Evolutionary conservation across 2,329 filamentous ascomycete species (phyloP), one percentile per base, ranked within the genome.

Genomic region (Ophiostoma sp.): DNA sequence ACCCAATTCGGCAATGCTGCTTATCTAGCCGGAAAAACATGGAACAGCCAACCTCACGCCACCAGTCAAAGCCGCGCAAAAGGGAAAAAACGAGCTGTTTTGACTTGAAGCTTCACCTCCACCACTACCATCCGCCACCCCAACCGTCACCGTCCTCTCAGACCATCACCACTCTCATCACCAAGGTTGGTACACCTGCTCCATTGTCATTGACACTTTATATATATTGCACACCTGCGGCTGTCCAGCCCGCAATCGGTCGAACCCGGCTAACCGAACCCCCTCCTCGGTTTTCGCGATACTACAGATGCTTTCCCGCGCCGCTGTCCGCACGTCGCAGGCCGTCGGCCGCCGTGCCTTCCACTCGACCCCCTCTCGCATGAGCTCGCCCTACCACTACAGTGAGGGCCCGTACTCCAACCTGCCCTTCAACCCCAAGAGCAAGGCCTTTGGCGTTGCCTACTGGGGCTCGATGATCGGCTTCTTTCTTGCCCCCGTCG

Each of bases 351-450:
- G 93, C 84, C 93, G 95, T 81, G 92, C 90, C 83, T 97, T 99
- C 89, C 90, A 93, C 81, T 88, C 92, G 77, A 96, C 94, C 79
- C 91, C 92, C 71, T 72, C 90, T 78, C 92, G 91, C 80, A 83
- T 96, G 79, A 87, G 85, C 76, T 96, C 92, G 79, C 93, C 93
- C 73, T 97, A 96, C 89, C 95, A 99, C 86, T 99, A 99, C 85
- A 90, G 94, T 75, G 94, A 98, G 84, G 95, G 94, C 73, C 91
- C 94, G 77, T 90, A 92, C 81, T 89, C 86, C 84, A 98, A 97
- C 87, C 82, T 99, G 74, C 95, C 95, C 74, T 99, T 99, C 88
- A 96, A 99, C 86, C 91, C 95, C 74, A 85, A 92, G 83, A 94
- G 89, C 78, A 91, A 88, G 82, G 90, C 85, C 82, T 99, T 99